Percentiles rank a stretch among this genome's conserved stretches.
phyloP scores from a whole-genome alignment of 441 rosid species.

The Adansonia grandidieri region DNA sequence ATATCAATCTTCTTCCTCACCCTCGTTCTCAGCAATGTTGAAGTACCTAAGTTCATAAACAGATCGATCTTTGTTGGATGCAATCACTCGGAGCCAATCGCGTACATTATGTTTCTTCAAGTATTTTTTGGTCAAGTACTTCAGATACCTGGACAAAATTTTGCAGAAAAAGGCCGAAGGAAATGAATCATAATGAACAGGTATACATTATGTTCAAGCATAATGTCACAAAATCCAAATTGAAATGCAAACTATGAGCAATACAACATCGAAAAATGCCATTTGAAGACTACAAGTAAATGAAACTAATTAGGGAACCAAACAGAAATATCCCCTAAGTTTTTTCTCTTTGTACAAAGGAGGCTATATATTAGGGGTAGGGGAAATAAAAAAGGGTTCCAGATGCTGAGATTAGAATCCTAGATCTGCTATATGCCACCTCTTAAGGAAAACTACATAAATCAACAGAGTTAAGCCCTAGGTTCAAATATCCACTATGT shows the following conservation, averaged over 20 bases:
- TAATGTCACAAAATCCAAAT: background rate
- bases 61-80: constrained; percentile 65
- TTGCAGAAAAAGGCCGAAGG: background rate
- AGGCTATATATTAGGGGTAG: no score
- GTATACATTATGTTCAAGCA: background rate
- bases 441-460: no score
- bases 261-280: background rate
- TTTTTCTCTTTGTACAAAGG: no score
- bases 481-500: background rate
- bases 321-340: background rate
- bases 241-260: background rate
- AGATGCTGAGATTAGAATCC: no score
- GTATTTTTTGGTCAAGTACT: constrained; percentile 75
- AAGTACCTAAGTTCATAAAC: constrained; percentile 78
- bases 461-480: no score
- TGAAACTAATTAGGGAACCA: background rate
- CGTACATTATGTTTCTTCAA: constrained; percentile 75
- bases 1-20: constrained; percentile 62
- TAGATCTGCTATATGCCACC: no score
- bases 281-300: background rate
- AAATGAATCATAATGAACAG: background rate
- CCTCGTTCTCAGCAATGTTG: constrained; percentile 87
- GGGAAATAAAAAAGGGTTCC: no score
- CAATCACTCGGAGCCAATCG: constrained; percentile 79
- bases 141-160: constrained; percentile 49